These are phyloP conservation scores for Alternaria sp. DNA, from an alignment of 2,329 filamentous ascomycete species.

Conservation along the genomic window DNA sequence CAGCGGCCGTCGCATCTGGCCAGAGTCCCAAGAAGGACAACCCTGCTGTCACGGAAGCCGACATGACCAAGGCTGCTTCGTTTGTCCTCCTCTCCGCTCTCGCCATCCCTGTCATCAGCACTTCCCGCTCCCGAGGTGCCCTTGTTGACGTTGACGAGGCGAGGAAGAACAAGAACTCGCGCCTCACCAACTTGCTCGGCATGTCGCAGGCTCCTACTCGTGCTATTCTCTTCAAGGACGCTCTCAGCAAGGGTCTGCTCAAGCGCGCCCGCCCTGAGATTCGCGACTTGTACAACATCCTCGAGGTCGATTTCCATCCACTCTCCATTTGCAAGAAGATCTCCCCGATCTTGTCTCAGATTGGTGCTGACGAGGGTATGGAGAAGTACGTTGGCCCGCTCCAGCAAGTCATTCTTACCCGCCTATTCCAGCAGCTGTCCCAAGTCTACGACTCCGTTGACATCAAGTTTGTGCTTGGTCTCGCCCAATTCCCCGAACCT, in stretches of 20 bases:
- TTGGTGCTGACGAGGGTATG: slow-evolving; percentile 94
- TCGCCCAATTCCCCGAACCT: slow-evolving; percentile 94
- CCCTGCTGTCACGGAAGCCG: slow-evolving; percentile 84
- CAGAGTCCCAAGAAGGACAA: slow-evolving; percentile 95
- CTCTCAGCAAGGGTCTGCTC: slow-evolving; percentile 90
- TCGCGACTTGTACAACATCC: slow-evolving; percentile 95
- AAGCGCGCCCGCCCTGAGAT: slow-evolving; percentile 95
- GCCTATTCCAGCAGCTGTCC: slow-evolving; percentile 97
- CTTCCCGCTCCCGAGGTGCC: slow-evolving; percentile 91
- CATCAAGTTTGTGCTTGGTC: slow-evolving; percentile 87
- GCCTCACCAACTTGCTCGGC: slow-evolving; percentile 92
- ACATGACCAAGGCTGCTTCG: slow-evolving; percentile 92
- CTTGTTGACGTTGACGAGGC: slow-evolving; percentile 97
- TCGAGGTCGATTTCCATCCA: slow-evolving; percentile 98
- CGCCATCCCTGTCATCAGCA: slow-evolving; percentile 99
- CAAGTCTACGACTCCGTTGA: slow-evolving; percentile 99
- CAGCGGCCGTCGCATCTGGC: slow-evolving; percentile 80
- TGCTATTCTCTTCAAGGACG: slow-evolving; percentile 92
- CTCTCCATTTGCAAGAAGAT: slow-evolving; percentile 99
- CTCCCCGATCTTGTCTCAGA: slow-evolving; percentile 91
- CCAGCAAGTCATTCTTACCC: slow-evolving; percentile 97
- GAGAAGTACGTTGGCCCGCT: slow-evolving; percentile 94
- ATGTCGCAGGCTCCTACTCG: slow-evolving; percentile 91
- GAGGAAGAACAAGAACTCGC: slow-evolving; percentile 98
- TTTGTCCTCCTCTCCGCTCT: slow-evolving; percentile 95